Base-by-base conservation (phyloP, 129 eudicot species). In the Scalesia atractyloides region DNA sequence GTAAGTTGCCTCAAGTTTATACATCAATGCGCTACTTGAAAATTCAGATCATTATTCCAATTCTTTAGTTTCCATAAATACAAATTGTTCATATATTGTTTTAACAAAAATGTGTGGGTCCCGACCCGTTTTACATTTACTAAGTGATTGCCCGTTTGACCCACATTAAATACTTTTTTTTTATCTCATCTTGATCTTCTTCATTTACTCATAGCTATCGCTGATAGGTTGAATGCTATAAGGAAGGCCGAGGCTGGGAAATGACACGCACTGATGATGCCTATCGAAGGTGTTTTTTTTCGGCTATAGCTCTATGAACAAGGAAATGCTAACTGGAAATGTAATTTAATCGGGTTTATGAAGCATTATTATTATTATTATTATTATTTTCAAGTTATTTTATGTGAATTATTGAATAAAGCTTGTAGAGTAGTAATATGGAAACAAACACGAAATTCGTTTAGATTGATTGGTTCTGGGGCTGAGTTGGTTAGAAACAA, bases 231-330 rank as follows among this genome's bases (percentile, higher is more conserved):
- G 98, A 89, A 76, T 73, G 89, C 52, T 89, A 93, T 81, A 79
- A 85, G 78, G 95, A 87, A 54, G 98, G 86, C 26, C 75, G 59
- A 66, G 95, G 90, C n/a, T 89, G 98, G 96, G 68, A 84, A 73
- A 26, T 20, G 62, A 80, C 79, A 58, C 70, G 78, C 51, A 70
- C 83, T 63, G 76, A 60, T 54, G 86, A 66, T 30, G 62, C 86
- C 16, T 85, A 90, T 48, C 76, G 75, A 73, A 83, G 87, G 80
- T 85, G 96, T 66, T 89, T 80, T 39, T 65, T 82, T 69, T 89
- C 95, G 17, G 92, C 95, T 44, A 70, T 89, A 33, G 88, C 87
- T 64, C 50, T 82, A 8, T 77, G 72, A 75, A 59, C 17, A 20
- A 65, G 43, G 14, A 14, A 3, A 20, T 36, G 19, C 18, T 15